Conservation (phyloP, 2,329 filamentous ascomycete genomes). For the Diplodia sapinea region DNA sequence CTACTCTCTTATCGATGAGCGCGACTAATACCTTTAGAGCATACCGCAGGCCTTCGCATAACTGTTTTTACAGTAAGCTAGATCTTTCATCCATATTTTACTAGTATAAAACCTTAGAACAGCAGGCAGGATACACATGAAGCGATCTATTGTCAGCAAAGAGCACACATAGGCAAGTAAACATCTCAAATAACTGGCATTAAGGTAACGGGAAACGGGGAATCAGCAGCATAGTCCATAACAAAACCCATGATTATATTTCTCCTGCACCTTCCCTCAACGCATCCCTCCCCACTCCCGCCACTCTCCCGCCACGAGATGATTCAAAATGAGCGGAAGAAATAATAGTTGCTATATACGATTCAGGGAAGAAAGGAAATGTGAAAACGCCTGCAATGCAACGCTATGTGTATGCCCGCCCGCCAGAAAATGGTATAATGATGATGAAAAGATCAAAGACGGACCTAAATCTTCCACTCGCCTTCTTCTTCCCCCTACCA, state of each 20-base stretch:
- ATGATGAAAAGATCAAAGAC: neutral
- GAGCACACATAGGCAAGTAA: too few species aligned
- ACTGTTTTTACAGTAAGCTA: too few species aligned
- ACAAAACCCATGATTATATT: neutral
- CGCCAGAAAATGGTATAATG: conserved; percentile 14
- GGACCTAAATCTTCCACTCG: neutral
- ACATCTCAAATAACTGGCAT: too few species aligned
- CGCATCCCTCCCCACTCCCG: neutral
- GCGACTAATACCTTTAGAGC: too few species aligned
- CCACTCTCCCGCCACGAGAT: neutral
- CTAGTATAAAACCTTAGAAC: too few species aligned
- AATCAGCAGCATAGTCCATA: neutral
- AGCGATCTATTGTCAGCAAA: too few species aligned
- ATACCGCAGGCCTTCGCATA: too few species aligned
- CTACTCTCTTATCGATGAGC: too few species aligned
- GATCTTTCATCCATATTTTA: too few species aligned
- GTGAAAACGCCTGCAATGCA: conserved; percentile 25
- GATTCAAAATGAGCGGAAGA: neutral
- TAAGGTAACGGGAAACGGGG: neutral
- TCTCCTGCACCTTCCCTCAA: neutral
- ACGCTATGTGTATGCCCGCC: conserved; percentile 6
- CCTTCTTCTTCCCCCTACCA: too few species aligned
- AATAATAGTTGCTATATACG: neutral
- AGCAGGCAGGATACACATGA: too few species aligned
- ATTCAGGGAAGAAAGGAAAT: neutral